phyloP scores from a whole-genome alignment of 2,329 filamentous ascomycete genomes.

The Xylariaceae sp. region DNA sequence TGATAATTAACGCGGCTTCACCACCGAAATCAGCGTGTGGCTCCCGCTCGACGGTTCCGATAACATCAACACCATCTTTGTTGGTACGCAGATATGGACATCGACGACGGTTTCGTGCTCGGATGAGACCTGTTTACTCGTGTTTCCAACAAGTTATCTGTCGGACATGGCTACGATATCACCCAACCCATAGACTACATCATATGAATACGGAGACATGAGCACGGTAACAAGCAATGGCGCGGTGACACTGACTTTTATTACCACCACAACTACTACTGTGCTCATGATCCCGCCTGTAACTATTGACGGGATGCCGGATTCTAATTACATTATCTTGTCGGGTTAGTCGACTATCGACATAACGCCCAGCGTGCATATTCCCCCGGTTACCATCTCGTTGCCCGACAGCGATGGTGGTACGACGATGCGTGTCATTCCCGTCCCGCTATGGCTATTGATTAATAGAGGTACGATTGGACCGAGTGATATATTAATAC shows the following conservation, averaged over 20 bases:
- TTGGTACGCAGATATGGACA: slow-evolving; percentile 20
- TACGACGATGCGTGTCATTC: slow-evolving; percentile 4
- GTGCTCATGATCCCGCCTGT: not conserved
- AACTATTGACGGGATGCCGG: not conserved
- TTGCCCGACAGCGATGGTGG: slow-evolving; percentile 8
- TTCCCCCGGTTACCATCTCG: not conserved
- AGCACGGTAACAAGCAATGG: not conserved
- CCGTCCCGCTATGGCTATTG: slow-evolving; percentile 21
- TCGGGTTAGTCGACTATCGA: not conserved
- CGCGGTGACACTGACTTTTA: not conserved
- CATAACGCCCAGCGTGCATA: slow-evolving; percentile 6
- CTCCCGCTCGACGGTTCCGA: slow-evolving; percentile 33
- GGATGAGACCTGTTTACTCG: slow-evolving; percentile 29
- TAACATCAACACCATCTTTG: slow-evolving; percentile 31
- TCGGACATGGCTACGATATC: slow-evolving; percentile 25
- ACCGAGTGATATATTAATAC: not conserved
- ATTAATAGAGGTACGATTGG: not conserved
- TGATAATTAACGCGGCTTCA: slow-evolving; percentile 30
- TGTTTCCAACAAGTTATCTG: slow-evolving; percentile 34
- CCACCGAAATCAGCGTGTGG: slow-evolving; percentile 38
- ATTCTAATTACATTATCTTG: slow-evolving; percentile 10
- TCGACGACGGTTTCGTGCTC: not conserved
- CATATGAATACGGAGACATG: slow-evolving; percentile 14
- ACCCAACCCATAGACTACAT: slow-evolving; percentile 13
- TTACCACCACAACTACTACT: not conserved